phyloP scores from a whole-genome alignment of 2,329 filamentous ascomycete genomes.

The Hypoxylon sp. region DNA sequence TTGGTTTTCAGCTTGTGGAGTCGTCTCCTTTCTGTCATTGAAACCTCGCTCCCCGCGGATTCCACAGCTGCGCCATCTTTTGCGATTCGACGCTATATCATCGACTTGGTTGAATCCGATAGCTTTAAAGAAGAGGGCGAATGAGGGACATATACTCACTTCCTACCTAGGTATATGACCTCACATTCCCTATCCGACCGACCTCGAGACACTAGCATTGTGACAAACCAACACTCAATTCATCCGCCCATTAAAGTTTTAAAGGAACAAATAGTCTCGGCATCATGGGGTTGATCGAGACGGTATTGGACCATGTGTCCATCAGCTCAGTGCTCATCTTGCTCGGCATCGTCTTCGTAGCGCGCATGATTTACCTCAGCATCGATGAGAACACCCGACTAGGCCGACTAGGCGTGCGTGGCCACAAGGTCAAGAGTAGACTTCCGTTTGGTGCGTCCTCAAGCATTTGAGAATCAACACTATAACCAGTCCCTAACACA shows the following conservation, averaged over 20 bases:
- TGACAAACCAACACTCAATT: background rate
- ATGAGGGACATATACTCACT: background rate
- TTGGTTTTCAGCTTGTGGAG: background rate
- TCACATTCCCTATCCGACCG: background rate
- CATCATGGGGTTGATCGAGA: conserved; percentile 67
- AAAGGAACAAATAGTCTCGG: background rate
- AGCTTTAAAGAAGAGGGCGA: background rate
- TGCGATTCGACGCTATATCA: background rate
- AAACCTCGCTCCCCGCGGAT: conserved; percentile 22
- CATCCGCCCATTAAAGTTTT: background rate
- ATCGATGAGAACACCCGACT: conserved; percentile 63
- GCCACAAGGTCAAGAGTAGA: conserved; percentile 55
- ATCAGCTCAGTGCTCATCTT: conserved; percentile 58
- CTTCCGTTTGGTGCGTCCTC: conserved; percentile 63
- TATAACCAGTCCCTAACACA: conserved; percentile 9
- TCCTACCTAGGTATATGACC: background rate
- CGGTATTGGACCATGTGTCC: conserved; percentile 62
- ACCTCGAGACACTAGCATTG: background rate
- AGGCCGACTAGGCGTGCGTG: conserved; percentile 61
- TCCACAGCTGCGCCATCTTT: conserved; percentile 2
- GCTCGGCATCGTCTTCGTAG: conserved; percentile 56
- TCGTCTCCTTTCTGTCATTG: background rate
- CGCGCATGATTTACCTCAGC: conserved; percentile 58
- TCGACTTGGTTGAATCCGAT: background rate
- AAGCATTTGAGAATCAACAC: background rate